A percentile compares a stretch with the other conserved stretches of the same genome.
phyloP scores from a whole-genome alignment of 2,329 filamentous ascomycete genomes.

The Beauveria scarabaeidicola region DNA sequence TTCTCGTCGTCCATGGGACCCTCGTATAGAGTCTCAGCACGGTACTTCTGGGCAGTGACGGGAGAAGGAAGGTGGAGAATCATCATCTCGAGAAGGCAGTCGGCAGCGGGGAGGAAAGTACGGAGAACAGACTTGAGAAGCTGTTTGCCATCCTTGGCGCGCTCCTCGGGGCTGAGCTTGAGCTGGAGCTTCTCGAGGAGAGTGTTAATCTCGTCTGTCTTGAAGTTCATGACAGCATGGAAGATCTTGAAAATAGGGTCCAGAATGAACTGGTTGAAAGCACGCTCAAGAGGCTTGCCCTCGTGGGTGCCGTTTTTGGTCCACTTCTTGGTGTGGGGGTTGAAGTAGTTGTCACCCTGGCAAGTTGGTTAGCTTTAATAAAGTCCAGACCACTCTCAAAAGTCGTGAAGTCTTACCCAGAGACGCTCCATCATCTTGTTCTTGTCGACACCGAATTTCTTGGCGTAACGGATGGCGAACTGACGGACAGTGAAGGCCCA shows the following conservation, averaged over 20 bases:
- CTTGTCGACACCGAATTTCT: conserved; percentile 99
- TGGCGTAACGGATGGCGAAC: conserved; percentile 91
- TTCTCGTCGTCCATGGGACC: conserved; percentile 87
- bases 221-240: conserved; percentile 93
- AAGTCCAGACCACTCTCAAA: background rate
- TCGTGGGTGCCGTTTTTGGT: conserved; percentile 77
- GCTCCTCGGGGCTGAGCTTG: conserved; percentile 81
- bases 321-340: conserved; percentile 99
- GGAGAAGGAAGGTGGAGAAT: conserved; percentile 97
- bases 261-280: conserved; percentile 99
- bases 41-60: conserved; percentile 92
- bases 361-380: background rate
- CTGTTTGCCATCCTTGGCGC: conserved; percentile 91
- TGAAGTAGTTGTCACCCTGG: conserved; percentile 96
- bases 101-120: conserved; percentile 96
- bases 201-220: conserved; percentile 79
- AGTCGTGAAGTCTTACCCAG: conserved; percentile 58
- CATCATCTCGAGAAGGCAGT: conserved; percentile 99
- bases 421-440: conserved; percentile 99
- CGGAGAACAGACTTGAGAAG: conserved; percentile 97
- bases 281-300: conserved; percentile 88
- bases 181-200: conserved; percentile 91
- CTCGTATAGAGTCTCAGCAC: conserved; percentile 97
- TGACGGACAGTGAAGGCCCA: conserved; percentile 99
- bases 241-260: conserved; percentile 99